A percentile compares a stretch with the other conserved stretches of the same genome.
These are phyloP conservation scores for Blastobotrys aristatus DNA, from an alignment of 1,139 yeast species.

Conservation along the genomic window DNA sequence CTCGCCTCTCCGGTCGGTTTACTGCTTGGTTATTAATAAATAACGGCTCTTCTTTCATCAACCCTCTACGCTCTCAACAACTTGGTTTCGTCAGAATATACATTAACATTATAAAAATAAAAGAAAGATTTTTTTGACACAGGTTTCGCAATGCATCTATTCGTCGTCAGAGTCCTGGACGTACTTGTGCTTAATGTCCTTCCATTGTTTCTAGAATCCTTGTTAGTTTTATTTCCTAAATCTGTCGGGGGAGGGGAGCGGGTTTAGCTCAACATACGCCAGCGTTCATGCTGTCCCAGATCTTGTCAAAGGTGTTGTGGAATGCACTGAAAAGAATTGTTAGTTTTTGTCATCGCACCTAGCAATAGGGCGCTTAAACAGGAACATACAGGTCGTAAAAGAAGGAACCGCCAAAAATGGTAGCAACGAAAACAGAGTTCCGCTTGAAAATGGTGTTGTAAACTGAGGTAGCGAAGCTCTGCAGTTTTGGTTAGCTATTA, in stretches of 20 bases:
- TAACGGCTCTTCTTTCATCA: too few species aligned
- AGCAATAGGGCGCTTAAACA: too few species aligned
- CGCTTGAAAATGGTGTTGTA: slow-evolving; percentile 81
- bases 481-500: too few species aligned
- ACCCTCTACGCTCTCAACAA: too few species aligned
- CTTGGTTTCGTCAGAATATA: too few species aligned
- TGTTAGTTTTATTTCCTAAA: slow-evolving; percentile 12
- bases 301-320: slow-evolving; percentile 68
- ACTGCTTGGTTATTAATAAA: too few species aligned
- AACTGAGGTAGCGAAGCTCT: slow-evolving; percentile 48
- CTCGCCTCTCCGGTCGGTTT: too few species aligned
- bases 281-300: slow-evolving; percentile 84
- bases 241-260: too few species aligned
- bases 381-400: slow-evolving; percentile 64
- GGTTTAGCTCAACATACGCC: slow-evolving; percentile 46
- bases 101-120: background rate
- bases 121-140: too few species aligned
- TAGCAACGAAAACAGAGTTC: slow-evolving; percentile 85
- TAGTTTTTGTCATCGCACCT: slow-evolving; percentile 7
- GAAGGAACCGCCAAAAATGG: slow-evolving; percentile 82
- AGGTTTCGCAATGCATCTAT: too few species aligned
- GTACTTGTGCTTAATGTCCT: slow-evolving; percentile 71
- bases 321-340: slow-evolving; percentile 43
- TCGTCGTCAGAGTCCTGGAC: slow-evolving; percentile 35
- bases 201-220: slow-evolving; percentile 69